A percentile compares a stretch with the other conserved stretches of the same genome.
Evolutionary conservation across 345 rosid genomes (phyloP).

Genomic region (Hibiscus mutabilis): DNA sequence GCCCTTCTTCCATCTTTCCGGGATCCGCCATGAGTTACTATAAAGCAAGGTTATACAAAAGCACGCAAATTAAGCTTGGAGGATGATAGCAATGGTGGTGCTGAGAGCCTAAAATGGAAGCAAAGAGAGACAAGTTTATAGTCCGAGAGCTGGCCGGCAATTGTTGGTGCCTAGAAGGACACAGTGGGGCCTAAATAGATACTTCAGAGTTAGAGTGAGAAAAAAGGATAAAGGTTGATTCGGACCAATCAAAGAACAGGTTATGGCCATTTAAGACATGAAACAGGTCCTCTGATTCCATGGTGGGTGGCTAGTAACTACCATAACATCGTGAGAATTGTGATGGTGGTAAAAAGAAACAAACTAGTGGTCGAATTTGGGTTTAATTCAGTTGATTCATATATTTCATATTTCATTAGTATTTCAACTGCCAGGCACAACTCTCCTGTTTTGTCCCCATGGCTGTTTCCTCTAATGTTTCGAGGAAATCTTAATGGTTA

Average conservation of each 20-base stretch:
- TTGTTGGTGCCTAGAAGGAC: background rate
- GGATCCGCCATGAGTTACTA: slow-evolving; percentile 34
- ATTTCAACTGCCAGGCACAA: background rate
- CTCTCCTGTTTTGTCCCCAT: background rate
- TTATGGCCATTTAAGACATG: background rate
- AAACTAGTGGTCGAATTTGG: background rate
- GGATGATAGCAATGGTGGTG: background rate
- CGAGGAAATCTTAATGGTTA: too few relatives aligned
- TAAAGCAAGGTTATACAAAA: too few relatives aligned
- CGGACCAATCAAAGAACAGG: background rate
- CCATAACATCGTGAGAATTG: background rate
- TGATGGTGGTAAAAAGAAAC: background rate
- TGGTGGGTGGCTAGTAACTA: background rate
- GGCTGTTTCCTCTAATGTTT: background rate
- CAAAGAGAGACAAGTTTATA: background rate
- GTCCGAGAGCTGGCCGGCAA: slow-evolving; percentile 1
- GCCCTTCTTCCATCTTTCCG: slow-evolving; percentile 38
- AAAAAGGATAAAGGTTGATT: background rate
- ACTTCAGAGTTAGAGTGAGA: background rate
- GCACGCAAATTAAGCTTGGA: too few relatives aligned
- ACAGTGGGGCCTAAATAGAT: background rate
- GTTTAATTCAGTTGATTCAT: background rate
- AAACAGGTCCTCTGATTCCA: background rate
- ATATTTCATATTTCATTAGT: too few relatives aligned
- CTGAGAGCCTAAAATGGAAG: background rate